Percentiles rank a stretch among this genome's conserved stretches.
These are phyloP conservation scores for Cordyceps farinosa DNA, from an alignment of 2,329 filamentous ascomycete genomes.

Conservation along the genomic window DNA sequence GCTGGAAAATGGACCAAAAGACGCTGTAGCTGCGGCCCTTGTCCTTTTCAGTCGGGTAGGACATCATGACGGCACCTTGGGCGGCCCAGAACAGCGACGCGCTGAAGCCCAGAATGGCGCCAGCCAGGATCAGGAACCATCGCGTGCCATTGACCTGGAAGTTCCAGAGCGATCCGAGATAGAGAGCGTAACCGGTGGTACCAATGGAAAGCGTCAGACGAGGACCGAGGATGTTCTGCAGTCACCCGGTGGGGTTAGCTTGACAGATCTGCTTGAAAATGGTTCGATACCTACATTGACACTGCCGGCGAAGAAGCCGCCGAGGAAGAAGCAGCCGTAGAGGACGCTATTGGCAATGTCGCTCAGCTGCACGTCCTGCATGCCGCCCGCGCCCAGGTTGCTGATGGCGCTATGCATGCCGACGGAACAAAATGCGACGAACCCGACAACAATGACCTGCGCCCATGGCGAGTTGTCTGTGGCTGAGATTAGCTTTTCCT, in stretches of 20 bases:
- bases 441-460: constrained; percentile 24
- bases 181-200: constrained; percentile 68
- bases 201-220: constrained; percentile 62
- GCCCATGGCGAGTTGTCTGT: constrained; percentile 21
- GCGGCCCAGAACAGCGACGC: constrained; percentile 72
- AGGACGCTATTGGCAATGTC: constrained; percentile 22
- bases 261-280: neutral
- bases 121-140: constrained; percentile 68
- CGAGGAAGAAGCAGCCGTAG: constrained; percentile 61
- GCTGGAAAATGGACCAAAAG: constrained; percentile 89
- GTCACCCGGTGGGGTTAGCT: neutral
- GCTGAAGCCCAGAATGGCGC: constrained; percentile 66
- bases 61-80: constrained; percentile 77
- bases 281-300: constrained; percentile 43
- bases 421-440: constrained; percentile 25
- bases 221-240: constrained; percentile 61
- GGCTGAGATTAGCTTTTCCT: neutral
- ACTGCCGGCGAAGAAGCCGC: constrained; percentile 65
- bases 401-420: constrained; percentile 24
- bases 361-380: constrained; percentile 17
- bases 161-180: constrained; percentile 62
- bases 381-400: constrained; percentile 15
- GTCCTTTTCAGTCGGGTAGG: constrained; percentile 69
- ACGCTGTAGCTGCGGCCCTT: constrained; percentile 80
- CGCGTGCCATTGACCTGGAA: constrained; percentile 62